Conservation (phyloP, 164 flowering plant genomes). For the Aristolochia fimbriata region DNA sequence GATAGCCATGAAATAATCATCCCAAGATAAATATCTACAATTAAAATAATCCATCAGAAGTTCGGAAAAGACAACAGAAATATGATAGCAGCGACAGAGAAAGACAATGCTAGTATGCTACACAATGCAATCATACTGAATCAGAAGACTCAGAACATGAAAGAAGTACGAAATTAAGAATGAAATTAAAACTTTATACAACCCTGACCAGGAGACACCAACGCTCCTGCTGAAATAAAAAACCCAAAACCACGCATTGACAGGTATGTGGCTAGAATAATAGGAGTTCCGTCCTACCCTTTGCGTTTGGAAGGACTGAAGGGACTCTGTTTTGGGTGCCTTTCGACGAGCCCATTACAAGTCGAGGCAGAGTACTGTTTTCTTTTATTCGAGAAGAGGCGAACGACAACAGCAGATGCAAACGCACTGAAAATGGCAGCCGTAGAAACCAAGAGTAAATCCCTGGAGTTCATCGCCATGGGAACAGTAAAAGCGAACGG, state of each 20-base stretch:
- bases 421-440: slow-evolving; percentile 47
- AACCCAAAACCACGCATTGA: too few species aligned
- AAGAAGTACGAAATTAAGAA: neutral
- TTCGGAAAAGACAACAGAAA: too few species aligned
- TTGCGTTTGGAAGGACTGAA: slow-evolving; percentile 71
- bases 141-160: neutral
- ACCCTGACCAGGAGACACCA: neutral
- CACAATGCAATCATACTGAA: neutral
- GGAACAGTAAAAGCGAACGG: neutral
- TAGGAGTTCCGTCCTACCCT: slow-evolving; percentile 21
- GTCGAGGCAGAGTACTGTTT: slow-evolving; percentile 4
- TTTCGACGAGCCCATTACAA: slow-evolving; percentile 11
- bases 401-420: slow-evolving; percentile 40
- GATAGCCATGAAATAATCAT: slow-evolving; percentile 94
- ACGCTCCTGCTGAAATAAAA: too few species aligned
- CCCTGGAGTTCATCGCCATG: slow-evolving; percentile 47
- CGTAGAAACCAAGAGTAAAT: slow-evolving; percentile 35
- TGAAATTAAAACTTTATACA: neutral
- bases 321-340: slow-evolving; percentile 27
- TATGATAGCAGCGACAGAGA: too few species aligned
- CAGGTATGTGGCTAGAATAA: neutral
- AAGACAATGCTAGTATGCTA: too few species aligned
- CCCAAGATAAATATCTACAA: slow-evolving; percentile 82
- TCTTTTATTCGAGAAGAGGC: slow-evolving; percentile 9
- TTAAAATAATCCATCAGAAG: neutral